Percentiles rank a stretch among this genome's conserved stretches.
Conservation (phyloP, 1,139 yeast species). For the Yamadazyma aaseri region DNA sequence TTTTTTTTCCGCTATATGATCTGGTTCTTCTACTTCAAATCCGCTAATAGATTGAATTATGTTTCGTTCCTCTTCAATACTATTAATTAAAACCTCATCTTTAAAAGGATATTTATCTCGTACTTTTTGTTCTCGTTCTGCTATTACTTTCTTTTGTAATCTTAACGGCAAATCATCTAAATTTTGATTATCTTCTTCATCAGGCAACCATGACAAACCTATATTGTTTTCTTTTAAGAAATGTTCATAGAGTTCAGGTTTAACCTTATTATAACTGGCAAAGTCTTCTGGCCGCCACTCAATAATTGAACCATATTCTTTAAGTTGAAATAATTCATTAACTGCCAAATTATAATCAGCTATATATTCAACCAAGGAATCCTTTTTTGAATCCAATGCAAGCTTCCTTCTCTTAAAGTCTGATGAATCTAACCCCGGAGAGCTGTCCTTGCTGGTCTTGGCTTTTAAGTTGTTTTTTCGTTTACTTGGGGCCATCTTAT, state of each 20-base stretch:
- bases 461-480: constrained; percentile 12
- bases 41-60: constrained; percentile 1
- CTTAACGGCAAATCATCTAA: constrained; percentile 39
- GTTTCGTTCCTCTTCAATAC: constrained; percentile 23
- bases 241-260: constrained; percentile 36
- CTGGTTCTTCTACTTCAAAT: not conserved
- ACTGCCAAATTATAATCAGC: constrained; percentile 45
- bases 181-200: constrained; percentile 24
- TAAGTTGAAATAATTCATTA: constrained; percentile 57
- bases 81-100: constrained; percentile 25
- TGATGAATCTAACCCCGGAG: not conserved
- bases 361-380: constrained; percentile 30
- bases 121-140: constrained; percentile 35
- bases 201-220: constrained; percentile 35
- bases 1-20: not conserved
- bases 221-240: constrained; percentile 30
- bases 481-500: constrained; percentile 9
- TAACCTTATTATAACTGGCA: constrained; percentile 23
- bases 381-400: constrained; percentile 16
- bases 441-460: not conserved
- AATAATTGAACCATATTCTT: constrained; percentile 56
- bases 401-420: constrained; percentile 11
- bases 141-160: constrained; percentile 45
- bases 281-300: constrained; percentile 58
- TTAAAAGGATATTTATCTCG: constrained; percentile 38